Conservation (phyloP, 352 stramenopile species). For the Phytophthora rubi region DNA sequence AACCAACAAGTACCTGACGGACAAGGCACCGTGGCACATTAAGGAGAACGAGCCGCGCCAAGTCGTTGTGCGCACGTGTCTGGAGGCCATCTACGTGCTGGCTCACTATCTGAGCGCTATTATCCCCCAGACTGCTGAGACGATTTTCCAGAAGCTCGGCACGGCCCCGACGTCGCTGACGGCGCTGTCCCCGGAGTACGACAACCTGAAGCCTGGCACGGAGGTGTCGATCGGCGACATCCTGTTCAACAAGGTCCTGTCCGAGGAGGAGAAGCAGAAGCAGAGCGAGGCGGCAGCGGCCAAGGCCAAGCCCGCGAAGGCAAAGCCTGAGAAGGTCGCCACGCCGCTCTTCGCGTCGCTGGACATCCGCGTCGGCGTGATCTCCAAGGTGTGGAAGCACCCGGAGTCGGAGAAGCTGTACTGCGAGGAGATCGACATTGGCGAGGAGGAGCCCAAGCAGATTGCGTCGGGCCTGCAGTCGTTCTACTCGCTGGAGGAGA, state of each 20-base stretch:
- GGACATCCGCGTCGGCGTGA: conserved; percentile 84
- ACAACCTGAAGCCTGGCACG: conserved; percentile 93
- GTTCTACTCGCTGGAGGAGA: conserved; percentile 96
- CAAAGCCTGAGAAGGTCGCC: conserved; percentile 57
- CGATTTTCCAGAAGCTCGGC: conserved; percentile 96
- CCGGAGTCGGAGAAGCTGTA: conserved; percentile 95
- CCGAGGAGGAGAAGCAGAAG: conserved; percentile 77
- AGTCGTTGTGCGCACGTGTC: conserved; percentile 93
- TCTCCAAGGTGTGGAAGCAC: conserved; percentile 86
- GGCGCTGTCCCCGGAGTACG: conserved; percentile 81
- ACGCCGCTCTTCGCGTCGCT: conserved; percentile 75
- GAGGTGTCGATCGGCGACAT: conserved; percentile 93
- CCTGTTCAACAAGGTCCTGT: conserved; percentile 94
- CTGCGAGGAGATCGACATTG: conserved; percentile 99
- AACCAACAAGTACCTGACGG: conserved; percentile 98
- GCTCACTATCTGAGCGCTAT: conserved; percentile 96
- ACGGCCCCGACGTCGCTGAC: conserved; percentile 79
- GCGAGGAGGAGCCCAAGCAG: conserved; percentile 91
- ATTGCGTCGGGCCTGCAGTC: conserved; percentile 95
- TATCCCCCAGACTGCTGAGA: conserved; percentile 89
- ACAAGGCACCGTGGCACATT: conserved; percentile 98
- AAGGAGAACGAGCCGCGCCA: conserved; percentile 89
- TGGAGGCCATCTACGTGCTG: conserved; percentile 98
- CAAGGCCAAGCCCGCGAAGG: conserved; percentile 49
- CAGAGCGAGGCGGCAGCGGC: conserved; percentile 57